These are phyloP conservation scores for Talaromyces sp. DNA, from an alignment of 2,329 filamentous ascomycete species.

Conservation along the genomic window DNA sequence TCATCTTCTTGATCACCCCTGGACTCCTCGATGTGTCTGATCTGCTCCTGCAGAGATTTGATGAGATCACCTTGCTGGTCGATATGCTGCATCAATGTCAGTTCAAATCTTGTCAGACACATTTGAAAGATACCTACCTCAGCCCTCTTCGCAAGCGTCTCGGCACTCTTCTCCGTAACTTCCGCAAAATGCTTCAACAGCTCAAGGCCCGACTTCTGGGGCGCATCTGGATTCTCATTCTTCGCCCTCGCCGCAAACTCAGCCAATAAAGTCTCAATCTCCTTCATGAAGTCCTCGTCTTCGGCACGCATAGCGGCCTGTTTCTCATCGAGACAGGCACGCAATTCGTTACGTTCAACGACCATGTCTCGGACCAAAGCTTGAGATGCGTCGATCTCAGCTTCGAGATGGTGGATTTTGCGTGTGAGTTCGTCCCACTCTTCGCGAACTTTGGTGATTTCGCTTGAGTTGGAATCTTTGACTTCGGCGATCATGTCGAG, in stretches of 20 bases:
- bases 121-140: slow-evolving; percentile 35
- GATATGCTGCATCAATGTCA: slow-evolving; percentile 38
- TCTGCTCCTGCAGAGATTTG: slow-evolving; percentile 43
- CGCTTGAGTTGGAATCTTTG: slow-evolving; percentile 36
- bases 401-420: slow-evolving; percentile 39
- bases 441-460: slow-evolving; percentile 35
- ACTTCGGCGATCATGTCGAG: slow-evolving; percentile 39
- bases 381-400: slow-evolving; percentile 41
- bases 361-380: slow-evolving; percentile 39
- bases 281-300: slow-evolving; percentile 41
- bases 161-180: slow-evolving; percentile 56
- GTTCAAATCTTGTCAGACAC: neutral
- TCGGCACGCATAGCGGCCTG: slow-evolving; percentile 41
- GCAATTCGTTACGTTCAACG: slow-evolving; percentile 41
- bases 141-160: slow-evolving; percentile 43
- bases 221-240: slow-evolving; percentile 32
- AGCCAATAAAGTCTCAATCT: slow-evolving; percentile 43
- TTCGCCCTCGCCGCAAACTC: slow-evolving; percentile 40
- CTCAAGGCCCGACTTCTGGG: slow-evolving; percentile 40
- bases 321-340: slow-evolving; percentile 40
- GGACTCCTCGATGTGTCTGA: slow-evolving; percentile 41
- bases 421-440: slow-evolving; percentile 37
- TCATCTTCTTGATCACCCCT: slow-evolving; percentile 27
- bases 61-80: slow-evolving; percentile 45
- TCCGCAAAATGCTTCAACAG: slow-evolving; percentile 49